Conservation (phyloP, 176 grass and related monocot species). For the Musa schizocarpa region DNA sequence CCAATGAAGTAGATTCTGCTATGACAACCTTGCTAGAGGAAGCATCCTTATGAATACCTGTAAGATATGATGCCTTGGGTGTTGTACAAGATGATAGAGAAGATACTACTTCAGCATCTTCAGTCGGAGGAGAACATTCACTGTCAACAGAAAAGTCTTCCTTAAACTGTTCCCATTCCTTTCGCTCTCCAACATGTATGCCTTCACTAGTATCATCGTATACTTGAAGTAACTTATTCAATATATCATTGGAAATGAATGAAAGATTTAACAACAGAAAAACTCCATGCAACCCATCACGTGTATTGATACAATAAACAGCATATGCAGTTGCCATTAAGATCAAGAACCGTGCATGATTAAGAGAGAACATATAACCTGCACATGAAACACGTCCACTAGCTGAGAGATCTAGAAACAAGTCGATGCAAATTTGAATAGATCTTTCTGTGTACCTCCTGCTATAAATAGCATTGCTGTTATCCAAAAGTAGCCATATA, state of each 20-base stretch:
- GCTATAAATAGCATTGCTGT: constrained; percentile 69
- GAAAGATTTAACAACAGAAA: constrained; percentile 81
- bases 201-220: constrained; percentile 40
- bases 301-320: constrained; percentile 62
- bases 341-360: constrained; percentile 82
- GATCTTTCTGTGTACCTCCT: constrained; percentile 52
- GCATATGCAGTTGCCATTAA: constrained; percentile 71
- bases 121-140: constrained; percentile 53
- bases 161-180: constrained; percentile 56
- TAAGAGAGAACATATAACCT: constrained; percentile 91
- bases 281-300: constrained; percentile 69
- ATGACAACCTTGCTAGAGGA: constrained; percentile 64
- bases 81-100: constrained; percentile 56
- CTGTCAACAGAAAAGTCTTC: constrained; percentile 50
- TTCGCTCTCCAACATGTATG: constrained; percentile 34
- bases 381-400: constrained; percentile 23
- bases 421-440: constrained; percentile 1
- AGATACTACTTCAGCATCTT: constrained; percentile 52
- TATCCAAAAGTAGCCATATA: constrained; percentile 97
- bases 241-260: constrained; percentile 82
- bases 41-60: constrained; percentile 53
- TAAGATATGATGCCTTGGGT: constrained; percentile 43
- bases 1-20: constrained; percentile 57
- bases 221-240: constrained; percentile 78
- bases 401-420: constrained; percentile 17